A percentile compares a stretch with the other conserved stretches of the same genome.
phyloP scores from a whole-genome alignment of 169 alveolate genomes.

The Plasmodium gaboni region DNA sequence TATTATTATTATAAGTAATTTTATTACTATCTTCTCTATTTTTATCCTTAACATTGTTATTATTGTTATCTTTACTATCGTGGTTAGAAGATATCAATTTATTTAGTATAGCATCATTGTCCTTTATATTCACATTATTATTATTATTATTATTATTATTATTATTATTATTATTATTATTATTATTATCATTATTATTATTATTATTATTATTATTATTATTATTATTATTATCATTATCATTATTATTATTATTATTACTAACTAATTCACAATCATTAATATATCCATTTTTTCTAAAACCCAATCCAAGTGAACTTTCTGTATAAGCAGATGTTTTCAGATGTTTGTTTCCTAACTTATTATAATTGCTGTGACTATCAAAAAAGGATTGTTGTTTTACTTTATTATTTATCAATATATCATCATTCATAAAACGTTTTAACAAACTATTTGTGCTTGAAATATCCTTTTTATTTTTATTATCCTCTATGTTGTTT shows the following conservation, averaged over 20 bases:
- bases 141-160: not conserved
- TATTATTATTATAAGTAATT: too few species aligned
- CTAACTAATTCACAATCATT: not conserved
- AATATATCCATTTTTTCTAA: not conserved
- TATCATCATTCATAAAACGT: conserved; percentile 23
- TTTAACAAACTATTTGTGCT: not conserved
- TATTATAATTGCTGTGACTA: not conserved
- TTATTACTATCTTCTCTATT: too few species aligned
- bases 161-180: not conserved
- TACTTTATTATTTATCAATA: not conserved
- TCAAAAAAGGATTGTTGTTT: too few species aligned
- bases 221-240: not conserved
- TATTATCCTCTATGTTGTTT: conserved; percentile 25
- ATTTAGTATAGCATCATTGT: conserved; percentile 5
- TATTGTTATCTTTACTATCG: not conserved
- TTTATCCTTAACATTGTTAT: not conserved
- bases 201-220: not conserved
- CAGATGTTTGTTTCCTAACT: not conserved
- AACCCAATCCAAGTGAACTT: not conserved
- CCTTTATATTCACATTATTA: not conserved
- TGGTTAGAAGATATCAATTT: conserved; percentile 6
- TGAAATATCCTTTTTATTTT: conserved; percentile 27
- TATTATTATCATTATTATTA: not conserved
- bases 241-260: not conserved
- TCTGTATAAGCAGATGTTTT: conserved; percentile 7